phyloP scores from a whole-genome alignment of 148 eudicot genomes.

The Fagopyrum esculentum region DNA sequence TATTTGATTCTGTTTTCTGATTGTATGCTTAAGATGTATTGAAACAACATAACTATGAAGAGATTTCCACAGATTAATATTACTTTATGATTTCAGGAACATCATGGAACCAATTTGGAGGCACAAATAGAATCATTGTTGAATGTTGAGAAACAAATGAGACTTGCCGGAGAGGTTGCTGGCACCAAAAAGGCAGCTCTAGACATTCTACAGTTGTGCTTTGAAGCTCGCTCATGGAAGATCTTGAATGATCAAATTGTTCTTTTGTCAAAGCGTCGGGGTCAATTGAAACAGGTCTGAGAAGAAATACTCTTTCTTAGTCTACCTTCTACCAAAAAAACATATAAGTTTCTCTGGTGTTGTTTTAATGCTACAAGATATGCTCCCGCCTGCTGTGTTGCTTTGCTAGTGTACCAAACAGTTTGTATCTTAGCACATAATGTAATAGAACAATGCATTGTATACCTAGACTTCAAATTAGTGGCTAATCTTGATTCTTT shows the following conservation, averaged over 20 bases:
- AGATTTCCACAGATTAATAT: not conserved
- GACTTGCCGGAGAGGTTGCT: slow-evolving; percentile 73
- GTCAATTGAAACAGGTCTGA: slow-evolving; percentile 81
- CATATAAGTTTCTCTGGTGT: not conserved
- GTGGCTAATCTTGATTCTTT: slow-evolving; percentile 1
- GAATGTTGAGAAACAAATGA: slow-evolving; percentile 84
- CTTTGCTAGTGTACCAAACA: too few relatives aligned
- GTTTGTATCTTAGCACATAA: not conserved
- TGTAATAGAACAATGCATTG: not conserved
- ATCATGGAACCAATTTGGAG: slow-evolving; percentile 47
- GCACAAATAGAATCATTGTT: slow-evolving; percentile 63
- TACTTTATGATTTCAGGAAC: slow-evolving; percentile 26
- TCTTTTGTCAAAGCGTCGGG: slow-evolving; percentile 83
- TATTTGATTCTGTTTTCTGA: not conserved
- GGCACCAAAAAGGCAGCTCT: slow-evolving; percentile 66
- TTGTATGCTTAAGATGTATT: not conserved
- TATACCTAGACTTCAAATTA: not conserved
- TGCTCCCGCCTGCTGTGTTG: not conserved
- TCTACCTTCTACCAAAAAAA: not conserved
- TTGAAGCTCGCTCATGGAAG: slow-evolving; percentile 74
- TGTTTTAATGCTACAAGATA: not conserved
- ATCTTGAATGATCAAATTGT: slow-evolving; percentile 84
- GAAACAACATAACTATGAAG: not conserved
- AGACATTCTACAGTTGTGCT: slow-evolving; percentile 70
- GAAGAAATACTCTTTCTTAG: not conserved